These are phyloP conservation scores for Tetrahymena malaccensis DNA, from an alignment of 73 alveolate genomes.

Conservation along the genomic window DNA sequence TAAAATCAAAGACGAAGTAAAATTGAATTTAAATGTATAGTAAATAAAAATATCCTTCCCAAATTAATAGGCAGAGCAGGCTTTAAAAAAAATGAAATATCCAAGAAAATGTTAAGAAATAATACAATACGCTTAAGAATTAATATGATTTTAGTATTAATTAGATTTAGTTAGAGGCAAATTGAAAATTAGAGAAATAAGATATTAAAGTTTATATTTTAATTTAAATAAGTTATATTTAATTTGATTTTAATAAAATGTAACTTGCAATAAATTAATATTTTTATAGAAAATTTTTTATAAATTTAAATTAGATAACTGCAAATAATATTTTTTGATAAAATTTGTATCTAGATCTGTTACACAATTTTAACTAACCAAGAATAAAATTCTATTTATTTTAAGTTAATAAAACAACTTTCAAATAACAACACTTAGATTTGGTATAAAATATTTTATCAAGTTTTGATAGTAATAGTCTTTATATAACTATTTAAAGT, in stretches of 20 bases:
- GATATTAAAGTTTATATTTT: too few relatives aligned
- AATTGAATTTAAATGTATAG: background rate
- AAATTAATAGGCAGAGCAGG: background rate
- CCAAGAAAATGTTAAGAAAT: background rate
- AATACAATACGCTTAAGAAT: background rate
- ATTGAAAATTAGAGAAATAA: background rate
- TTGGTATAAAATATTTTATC: background rate
- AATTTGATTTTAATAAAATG: background rate
- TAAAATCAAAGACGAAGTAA: slow-evolving; percentile 54
- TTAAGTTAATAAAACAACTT: too few relatives aligned
- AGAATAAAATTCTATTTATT: too few relatives aligned
- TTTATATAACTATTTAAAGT: too few relatives aligned
- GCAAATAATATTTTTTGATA: background rate
- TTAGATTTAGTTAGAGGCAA: too few relatives aligned
- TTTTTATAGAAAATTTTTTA: too few relatives aligned
- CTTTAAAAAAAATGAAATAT: background rate
- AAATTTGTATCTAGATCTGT: background rate
- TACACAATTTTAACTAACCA: background rate
- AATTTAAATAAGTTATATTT: background rate
- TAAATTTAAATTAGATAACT: background rate
- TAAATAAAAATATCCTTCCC: background rate
- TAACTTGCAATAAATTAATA: background rate
- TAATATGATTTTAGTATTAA: background rate
- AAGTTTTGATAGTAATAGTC: too few relatives aligned
- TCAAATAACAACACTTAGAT: background rate